Percentiles rank a stretch among this genome's conserved stretches.
Conservation (phyloP, 1,139 yeast genomes). For the Geotrichum phurueaensis region DNA sequence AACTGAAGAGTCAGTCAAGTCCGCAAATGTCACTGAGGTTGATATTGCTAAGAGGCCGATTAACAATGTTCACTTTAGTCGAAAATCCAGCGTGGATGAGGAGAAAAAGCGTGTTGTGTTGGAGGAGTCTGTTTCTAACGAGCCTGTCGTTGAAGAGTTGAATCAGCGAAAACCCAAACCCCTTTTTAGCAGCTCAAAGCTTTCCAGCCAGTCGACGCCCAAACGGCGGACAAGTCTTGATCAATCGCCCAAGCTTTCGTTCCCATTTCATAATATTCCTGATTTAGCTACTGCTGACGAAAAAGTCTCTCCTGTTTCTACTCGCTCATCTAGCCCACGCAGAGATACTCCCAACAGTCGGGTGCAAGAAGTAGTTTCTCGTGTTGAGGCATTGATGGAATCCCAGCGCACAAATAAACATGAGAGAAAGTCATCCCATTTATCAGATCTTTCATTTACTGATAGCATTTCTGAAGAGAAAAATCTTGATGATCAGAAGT, state of each 20-base stretch:
- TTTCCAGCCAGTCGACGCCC: neutral
- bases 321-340: constrained; percentile 17
- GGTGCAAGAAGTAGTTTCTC: constrained; percentile 18
- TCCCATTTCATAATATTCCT: constrained; percentile 2
- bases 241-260: neutral
- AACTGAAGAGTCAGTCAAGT: neutral
- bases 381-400: constrained; percentile 13
- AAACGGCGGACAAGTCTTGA: neutral
- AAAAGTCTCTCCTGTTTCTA: constrained; percentile 5
- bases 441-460: constrained; percentile 9
- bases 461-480: constrained; percentile 7
- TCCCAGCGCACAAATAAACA: neutral
- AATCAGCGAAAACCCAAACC: neutral
- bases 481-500: constrained; percentile 4
- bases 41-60: neutral
- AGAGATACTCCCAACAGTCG: constrained; percentile 10
- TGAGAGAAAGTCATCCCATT: constrained; percentile 8
- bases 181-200: neutral
- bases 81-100: constrained; percentile 5
- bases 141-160: neutral
- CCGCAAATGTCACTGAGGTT: neutral
- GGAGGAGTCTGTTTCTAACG: neutral
- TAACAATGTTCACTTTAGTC: neutral
- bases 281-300: constrained; percentile 3
- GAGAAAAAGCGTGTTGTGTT: neutral